Evolutionary conservation across 176 grass and related monocot species (phyloP).

Genomic region (Rhipidocladum racemiflorum): DNA sequence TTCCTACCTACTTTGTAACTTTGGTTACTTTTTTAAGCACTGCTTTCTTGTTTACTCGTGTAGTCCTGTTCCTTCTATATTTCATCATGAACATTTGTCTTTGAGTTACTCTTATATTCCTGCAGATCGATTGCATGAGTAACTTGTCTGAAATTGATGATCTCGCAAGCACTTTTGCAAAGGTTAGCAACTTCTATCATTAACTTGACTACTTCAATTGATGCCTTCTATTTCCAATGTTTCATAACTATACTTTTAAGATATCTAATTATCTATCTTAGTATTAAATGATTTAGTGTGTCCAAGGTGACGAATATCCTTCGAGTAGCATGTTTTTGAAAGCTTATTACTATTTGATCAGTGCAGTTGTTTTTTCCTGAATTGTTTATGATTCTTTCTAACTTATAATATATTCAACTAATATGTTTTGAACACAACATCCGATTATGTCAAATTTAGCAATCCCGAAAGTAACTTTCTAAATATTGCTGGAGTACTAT

Average conservation of each 20-base stretch:
- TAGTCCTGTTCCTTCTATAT: constrained; percentile 23
- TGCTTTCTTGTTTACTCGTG: neutral
- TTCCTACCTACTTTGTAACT: neutral
- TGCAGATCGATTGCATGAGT: constrained; percentile 72
- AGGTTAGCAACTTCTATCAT: constrained; percentile 51
- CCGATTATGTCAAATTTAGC: neutral
- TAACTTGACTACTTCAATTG: constrained; percentile 2
- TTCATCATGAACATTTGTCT: neutral
- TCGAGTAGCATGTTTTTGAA: neutral
- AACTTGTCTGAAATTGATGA: constrained; percentile 88
- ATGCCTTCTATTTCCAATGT: neutral
- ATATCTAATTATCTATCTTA: neutral
- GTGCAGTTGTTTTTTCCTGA: neutral
- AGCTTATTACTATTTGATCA: constrained; percentile 16
- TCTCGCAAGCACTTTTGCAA: constrained; percentile 87
- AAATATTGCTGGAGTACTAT: neutral
- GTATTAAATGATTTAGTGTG: constrained; percentile 9
- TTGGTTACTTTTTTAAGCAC: neutral
- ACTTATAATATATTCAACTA: neutral
- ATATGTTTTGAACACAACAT: neutral
- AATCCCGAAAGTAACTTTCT: neutral
- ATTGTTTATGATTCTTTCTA: constrained; percentile 1
- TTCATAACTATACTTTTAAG: neutral
- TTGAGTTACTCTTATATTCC: constrained; percentile 16
- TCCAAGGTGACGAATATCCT: constrained; percentile 15